Percentiles rank a stretch among this genome's conserved stretches.
Evolutionary conservation across 148 eudicot genomes (phyloP).

Genomic region (Rhododendron williamsianum): DNA sequence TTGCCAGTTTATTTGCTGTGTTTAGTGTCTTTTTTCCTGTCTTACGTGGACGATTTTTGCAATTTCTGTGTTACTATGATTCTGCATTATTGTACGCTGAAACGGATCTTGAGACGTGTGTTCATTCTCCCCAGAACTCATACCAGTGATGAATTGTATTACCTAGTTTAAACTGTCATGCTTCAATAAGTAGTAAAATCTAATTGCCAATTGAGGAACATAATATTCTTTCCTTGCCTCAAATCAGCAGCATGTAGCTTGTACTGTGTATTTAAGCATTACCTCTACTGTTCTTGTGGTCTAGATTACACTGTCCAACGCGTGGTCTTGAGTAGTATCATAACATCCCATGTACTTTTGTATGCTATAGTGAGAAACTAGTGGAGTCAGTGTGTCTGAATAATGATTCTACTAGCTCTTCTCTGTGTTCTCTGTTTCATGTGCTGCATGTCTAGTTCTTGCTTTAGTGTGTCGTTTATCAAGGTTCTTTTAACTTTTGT

Average conservation of each 20-base stretch:
- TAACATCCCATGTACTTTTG: not conserved
- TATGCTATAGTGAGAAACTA: not conserved
- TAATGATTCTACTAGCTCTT: not conserved
- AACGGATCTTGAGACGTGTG: not conserved
- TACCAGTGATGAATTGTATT: not conserved
- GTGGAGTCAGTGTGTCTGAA: not conserved
- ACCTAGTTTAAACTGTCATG: not conserved
- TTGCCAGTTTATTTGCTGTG: not conserved
- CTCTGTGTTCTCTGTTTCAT: not conserved
- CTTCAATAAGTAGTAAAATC: not conserved
- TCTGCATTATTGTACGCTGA: not conserved
- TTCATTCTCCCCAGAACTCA: not conserved
- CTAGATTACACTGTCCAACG: not conserved
- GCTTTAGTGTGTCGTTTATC: not conserved
- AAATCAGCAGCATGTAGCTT: not conserved
- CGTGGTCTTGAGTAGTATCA: not conserved
- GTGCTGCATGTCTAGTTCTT: not conserved
- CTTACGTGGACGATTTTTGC: not conserved
- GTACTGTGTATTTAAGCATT: not conserved
- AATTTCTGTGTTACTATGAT: not conserved
- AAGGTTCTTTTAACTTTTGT: not conserved
- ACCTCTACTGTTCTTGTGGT: not conserved
- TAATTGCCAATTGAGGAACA: not conserved
- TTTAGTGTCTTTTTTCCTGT: not conserved
- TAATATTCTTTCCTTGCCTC: not conserved